Evolutionary conservation across 2,329 filamentous ascomycete species (phyloP).

Genomic region (Neonectria coccinea): DNA sequence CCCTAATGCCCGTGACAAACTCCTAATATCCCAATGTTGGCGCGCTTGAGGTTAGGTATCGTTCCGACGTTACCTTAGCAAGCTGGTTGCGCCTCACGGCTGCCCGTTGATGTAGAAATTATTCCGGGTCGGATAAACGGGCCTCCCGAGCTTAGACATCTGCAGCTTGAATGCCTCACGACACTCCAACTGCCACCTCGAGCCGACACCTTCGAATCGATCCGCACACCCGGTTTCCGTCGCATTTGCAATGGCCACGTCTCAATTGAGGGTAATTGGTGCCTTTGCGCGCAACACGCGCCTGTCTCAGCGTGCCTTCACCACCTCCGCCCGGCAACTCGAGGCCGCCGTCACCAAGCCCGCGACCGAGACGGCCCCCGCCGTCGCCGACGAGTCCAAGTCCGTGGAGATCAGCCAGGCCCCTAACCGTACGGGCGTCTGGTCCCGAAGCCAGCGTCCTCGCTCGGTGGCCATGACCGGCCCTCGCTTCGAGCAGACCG

Average conservation of each 20-base stretch:
- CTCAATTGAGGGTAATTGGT: constrained; percentile 60
- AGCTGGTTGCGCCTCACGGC: not conserved
- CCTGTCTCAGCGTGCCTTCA: constrained; percentile 60
- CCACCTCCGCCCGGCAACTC: constrained; percentile 60
- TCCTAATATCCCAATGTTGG: not conserved
- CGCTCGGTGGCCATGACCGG: constrained; percentile 89
- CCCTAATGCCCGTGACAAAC: not conserved
- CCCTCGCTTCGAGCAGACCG: constrained; percentile 96
- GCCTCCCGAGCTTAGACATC: constrained; percentile 29
- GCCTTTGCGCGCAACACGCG: constrained; percentile 59
- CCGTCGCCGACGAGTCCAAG: constrained; percentile 56
- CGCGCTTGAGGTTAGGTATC: not conserved
- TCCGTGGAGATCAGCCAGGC: constrained; percentile 75
- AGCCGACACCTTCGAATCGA: constrained; percentile 43
- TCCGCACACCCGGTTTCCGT: constrained; percentile 43
- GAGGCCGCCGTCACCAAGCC: constrained; percentile 57
- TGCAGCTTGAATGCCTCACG: constrained; percentile 42
- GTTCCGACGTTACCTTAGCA: not conserved
- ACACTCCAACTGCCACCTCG: constrained; percentile 34
- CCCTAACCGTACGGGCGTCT: constrained; percentile 84
- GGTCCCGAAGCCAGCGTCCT: constrained; percentile 88
- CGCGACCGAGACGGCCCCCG: constrained; percentile 55
- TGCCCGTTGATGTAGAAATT: constrained; percentile 32
- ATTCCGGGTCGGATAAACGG: constrained; percentile 44
- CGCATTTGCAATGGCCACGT: constrained; percentile 54